Percentiles rank a stretch among this genome's conserved stretches.
phyloP scores from a whole-genome alignment of 495 filamentous ascomycete genomes.

The Penicillium paxilli region DNA sequence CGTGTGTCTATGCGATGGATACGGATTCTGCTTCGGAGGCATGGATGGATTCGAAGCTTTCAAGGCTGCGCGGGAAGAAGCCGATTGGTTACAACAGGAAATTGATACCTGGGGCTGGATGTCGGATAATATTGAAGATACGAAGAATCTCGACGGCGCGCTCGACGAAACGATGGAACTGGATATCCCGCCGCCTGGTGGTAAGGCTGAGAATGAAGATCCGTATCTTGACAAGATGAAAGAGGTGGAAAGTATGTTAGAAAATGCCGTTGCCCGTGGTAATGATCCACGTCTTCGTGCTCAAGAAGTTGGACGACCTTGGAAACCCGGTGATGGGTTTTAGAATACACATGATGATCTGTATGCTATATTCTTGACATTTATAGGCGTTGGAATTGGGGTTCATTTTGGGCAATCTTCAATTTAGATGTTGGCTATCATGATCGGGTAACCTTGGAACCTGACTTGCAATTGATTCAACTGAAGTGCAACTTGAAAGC shows the following conservation, averaged over 20 bases:
- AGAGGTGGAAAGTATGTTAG: slow-evolving; percentile 31
- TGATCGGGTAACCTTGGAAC: too few species aligned
- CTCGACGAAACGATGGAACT: slow-evolving; percentile 30
- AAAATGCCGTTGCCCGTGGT: slow-evolving; percentile 51
- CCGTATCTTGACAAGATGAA: slow-evolving; percentile 31
- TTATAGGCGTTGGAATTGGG: not conserved
- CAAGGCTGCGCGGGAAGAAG: slow-evolving; percentile 38
- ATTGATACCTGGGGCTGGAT: slow-evolving; percentile 47
- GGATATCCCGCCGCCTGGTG: slow-evolving; percentile 38
- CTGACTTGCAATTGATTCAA: too few species aligned
- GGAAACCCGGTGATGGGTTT: slow-evolving; percentile 56
- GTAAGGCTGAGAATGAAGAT: slow-evolving; percentile 27
- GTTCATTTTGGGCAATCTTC: not conserved
- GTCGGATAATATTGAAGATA: slow-evolving; percentile 35
- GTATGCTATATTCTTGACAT: not conserved
- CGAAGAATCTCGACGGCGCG: slow-evolving; percentile 23
- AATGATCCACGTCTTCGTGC: slow-evolving; percentile 52
- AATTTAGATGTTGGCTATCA: not conserved
- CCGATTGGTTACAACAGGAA: slow-evolving; percentile 45
- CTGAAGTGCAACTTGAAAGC: too few species aligned
- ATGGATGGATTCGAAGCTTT: slow-evolving; percentile 52
- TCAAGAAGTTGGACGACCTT: slow-evolving; percentile 49
- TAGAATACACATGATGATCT: slow-evolving; percentile 8
- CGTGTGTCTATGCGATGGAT: slow-evolving; percentile 76
- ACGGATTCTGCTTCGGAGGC: slow-evolving; percentile 74